These are phyloP conservation scores for Globisporangium heterothallicum DNA, from an alignment of 352 stramenopile species.

Conservation along the genomic window DNA sequence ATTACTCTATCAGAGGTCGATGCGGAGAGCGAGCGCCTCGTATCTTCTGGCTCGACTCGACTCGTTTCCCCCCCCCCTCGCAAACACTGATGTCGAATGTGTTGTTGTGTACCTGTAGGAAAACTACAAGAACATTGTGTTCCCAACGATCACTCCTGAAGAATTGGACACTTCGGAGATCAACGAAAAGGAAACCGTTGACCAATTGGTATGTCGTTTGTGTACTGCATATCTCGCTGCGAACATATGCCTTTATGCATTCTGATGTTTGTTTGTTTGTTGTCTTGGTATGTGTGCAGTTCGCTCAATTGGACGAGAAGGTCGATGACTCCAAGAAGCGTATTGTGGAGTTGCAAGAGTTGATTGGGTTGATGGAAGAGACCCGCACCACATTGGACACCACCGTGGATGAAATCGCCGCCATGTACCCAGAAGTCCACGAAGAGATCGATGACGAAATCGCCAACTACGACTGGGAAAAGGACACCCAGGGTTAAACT, in stretches of 20 bases:
- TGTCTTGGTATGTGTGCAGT: too few relatives aligned
- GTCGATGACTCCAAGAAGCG: conserved; percentile 81
- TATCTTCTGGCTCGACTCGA: too few relatives aligned
- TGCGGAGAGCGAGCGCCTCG: not conserved
- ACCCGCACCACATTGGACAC: conserved; percentile 80
- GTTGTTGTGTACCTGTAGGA: conserved; percentile 16
- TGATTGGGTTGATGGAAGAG: conserved; percentile 78
- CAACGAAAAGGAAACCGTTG: conserved; percentile 77
- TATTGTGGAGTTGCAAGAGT: conserved; percentile 82
- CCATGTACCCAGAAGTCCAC: conserved; percentile 81
- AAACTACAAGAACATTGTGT: conserved; percentile 85
- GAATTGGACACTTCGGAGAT: conserved; percentile 64
- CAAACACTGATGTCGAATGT: too few relatives aligned
- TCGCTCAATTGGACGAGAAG: conserved; percentile 72
- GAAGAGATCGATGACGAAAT: conserved; percentile 89
- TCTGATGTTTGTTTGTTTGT: not conserved
- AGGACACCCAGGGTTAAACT: conserved; percentile 77
- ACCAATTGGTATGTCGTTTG: conserved; percentile 50
- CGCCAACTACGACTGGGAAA: conserved; percentile 86
- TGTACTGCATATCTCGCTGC: not conserved
- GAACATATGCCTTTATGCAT: not conserved
- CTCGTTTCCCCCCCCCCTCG: too few relatives aligned
- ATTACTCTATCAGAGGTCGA: not conserved
- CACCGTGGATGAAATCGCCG: conserved; percentile 80
- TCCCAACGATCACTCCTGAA: conserved; percentile 69